phyloP scores from a whole-genome alignment of 2,329 filamentous ascomycete genomes.

The Periconia sp. region DNA sequence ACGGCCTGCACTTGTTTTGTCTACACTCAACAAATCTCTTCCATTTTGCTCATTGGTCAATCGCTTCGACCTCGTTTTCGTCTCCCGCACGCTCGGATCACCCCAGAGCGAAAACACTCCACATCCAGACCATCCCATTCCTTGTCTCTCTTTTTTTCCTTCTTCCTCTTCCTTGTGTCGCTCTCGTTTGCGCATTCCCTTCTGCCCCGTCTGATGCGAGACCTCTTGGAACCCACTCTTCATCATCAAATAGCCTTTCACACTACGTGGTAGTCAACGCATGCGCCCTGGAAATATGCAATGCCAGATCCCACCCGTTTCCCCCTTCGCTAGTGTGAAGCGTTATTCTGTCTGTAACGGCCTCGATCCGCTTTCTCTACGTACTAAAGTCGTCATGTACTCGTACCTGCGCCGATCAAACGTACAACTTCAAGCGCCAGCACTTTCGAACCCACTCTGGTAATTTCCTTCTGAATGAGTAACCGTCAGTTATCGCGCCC shows the following conservation, averaged over 20 bases:
- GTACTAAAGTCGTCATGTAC: neutral
- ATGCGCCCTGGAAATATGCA: too few relatives aligned
- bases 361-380: neutral
- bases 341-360: neutral
- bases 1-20: slow-evolving; percentile 10
- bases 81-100: neutral
- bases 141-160: too few relatives aligned
- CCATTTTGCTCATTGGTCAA: slow-evolving; percentile 14
- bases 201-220: too few relatives aligned
- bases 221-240: too few relatives aligned
- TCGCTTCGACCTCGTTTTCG: slow-evolving; percentile 4
- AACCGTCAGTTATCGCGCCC: slow-evolving; percentile 30
- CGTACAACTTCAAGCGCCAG: neutral
- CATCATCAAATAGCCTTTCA: too few relatives aligned
- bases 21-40: slow-evolving; percentile 1
- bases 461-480: slow-evolving; percentile 30
- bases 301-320: neutral
- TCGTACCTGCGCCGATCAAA: neutral
- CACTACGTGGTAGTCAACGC: too few relatives aligned
- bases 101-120: neutral
- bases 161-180: too few relatives aligned
- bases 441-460: slow-evolving; percentile 20
- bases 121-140: too few relatives aligned
- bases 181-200: too few relatives aligned
- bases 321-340: neutral